Evolutionary conservation across 2,329 filamentous ascomycete genomes (phyloP), one percentile per base, ranked within the genome.

Genomic region (Verticillium tricorpus): DNA sequence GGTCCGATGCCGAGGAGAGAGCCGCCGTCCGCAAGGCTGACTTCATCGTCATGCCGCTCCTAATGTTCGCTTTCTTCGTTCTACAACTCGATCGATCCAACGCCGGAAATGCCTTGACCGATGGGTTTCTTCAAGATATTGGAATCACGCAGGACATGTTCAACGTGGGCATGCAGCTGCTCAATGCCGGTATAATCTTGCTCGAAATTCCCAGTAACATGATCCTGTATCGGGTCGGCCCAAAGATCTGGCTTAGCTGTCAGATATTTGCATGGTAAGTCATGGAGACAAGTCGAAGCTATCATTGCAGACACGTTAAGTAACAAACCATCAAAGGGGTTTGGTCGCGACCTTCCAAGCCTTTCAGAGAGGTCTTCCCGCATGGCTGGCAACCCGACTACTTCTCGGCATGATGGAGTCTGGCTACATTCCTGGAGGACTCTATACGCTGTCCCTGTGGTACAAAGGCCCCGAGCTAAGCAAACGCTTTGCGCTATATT

Each of bases 401-500:
- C 76, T 83, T 50, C 71, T 85, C 1, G 83, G 83, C 17, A 67
- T 84, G 15, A 73, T 77, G 12, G 83, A 85, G 62, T 78, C 77
- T 32, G 80, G 80, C 6, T 78, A 84, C 50, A 80, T 82, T 59
- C 82, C 82, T 0, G 81, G 80, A 9, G 76, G 84, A 5, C 77
- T 83, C 22, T 86, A 83, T 66, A 82, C 86, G 60, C 73, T 87
- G 2, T 84, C 82, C 0, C 85, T 85, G 76, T 88, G 85, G 83
- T 88, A 88, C 63, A 84, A 82, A 61, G 75, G 82, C 6, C 78
- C 82, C 56, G 85, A 88, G 67, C 74, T 82, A 45, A 83, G 85
- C 59, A 85, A 81, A 59, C 76, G 85, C 2, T 80, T 87, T 34
- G 82, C 83, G 2, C 74, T 87, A 2, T 88, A 87, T 68, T 87